Conservation (phyloP, 225 moss, liverwort and hornwort genomes). For the Polytrichum commune region DNA sequence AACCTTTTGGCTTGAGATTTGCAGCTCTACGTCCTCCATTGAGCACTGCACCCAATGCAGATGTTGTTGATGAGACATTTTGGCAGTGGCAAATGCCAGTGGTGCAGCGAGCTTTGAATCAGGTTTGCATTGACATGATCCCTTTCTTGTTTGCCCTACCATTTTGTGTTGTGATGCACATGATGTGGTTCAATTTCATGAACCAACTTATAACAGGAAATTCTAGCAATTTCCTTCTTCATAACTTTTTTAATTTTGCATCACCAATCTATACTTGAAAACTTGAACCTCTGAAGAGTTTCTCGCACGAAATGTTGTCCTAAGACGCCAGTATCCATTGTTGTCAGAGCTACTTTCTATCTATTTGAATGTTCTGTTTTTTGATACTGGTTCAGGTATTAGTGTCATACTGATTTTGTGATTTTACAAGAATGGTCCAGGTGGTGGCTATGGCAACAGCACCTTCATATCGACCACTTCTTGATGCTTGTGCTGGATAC, state of each 20-base stretch:
- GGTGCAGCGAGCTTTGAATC: conserved; percentile 68
- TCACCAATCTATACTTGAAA: no score
- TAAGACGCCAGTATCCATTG: no score
- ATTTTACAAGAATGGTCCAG: conserved; percentile 32
- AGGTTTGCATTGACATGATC: conserved; percentile 40
- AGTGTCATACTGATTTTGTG: no score
- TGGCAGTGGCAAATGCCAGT: conserved; percentile 87
- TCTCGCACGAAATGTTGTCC: no score
- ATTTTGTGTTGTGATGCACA: background rate
- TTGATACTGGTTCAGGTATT: background rate
- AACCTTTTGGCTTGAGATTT: conserved; percentile 31
- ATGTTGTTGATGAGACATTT: conserved; percentile 80
- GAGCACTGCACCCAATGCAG: conserved; percentile 50
- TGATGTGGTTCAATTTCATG: background rate
- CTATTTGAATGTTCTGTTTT: no score
- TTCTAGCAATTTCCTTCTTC: background rate
- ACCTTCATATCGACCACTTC: conserved; percentile 88
- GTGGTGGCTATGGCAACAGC: conserved; percentile 83
- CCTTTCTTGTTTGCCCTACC: conserved; percentile 3
- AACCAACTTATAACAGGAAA: background rate
- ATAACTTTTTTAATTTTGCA: no score
- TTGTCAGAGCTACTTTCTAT: no score
- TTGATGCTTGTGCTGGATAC: conserved; percentile 90
- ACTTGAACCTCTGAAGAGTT: no score
- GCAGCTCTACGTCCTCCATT: conserved; percentile 84